phyloP scores from a whole-genome alignment of 495 filamentous ascomycete species.

The Lineolata rhizophorae region DNA sequence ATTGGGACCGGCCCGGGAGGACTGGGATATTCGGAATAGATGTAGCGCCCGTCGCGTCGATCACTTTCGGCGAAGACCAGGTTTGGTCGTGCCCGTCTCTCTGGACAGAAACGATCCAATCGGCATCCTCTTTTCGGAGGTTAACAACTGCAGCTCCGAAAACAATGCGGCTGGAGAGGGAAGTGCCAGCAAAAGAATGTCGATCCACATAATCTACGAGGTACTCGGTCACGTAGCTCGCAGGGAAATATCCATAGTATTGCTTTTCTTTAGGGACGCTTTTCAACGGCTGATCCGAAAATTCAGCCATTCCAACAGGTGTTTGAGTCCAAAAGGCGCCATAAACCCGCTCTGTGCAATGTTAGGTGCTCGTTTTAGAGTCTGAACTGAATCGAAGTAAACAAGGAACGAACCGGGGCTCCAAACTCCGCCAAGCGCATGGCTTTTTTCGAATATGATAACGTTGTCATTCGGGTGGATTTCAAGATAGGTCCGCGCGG shows the following conservation, averaged over 20 bases:
- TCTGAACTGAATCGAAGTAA: background rate
- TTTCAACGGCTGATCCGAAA: constrained; percentile 19
- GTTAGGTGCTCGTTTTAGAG: background rate
- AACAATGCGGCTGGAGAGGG: constrained; percentile 14
- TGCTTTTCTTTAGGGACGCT: constrained; percentile 12
- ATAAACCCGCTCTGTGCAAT: constrained; percentile 13
- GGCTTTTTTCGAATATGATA: constrained; percentile 15
- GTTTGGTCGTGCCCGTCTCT: background rate
- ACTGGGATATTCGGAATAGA: constrained; percentile 18
- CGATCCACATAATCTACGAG: constrained; percentile 20
- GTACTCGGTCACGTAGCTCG: constrained; percentile 22
- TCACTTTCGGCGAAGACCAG: constrained; percentile 15
- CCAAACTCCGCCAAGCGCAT: constrained; percentile 17
- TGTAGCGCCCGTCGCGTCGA: constrained; percentile 21
- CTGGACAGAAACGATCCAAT: constrained; percentile 13
- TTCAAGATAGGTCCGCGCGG: constrained; percentile 17
- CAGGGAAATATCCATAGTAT: constrained; percentile 16
- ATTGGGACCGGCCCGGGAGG: constrained; percentile 13
- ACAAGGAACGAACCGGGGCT: constrained; percentile 7
- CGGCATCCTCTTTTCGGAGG: constrained; percentile 10
- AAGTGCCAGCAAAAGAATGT: constrained; percentile 13
- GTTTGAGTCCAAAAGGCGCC: constrained; percentile 23
- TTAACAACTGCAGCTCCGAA: constrained; percentile 14
- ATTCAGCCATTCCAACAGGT: constrained; percentile 17
- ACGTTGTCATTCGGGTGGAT: constrained; percentile 15